A percentile compares a stretch with the other conserved stretches of the same genome.
Conservation (phyloP, 768 basidiomycete genomes). For the Boletus reticulatus region DNA sequence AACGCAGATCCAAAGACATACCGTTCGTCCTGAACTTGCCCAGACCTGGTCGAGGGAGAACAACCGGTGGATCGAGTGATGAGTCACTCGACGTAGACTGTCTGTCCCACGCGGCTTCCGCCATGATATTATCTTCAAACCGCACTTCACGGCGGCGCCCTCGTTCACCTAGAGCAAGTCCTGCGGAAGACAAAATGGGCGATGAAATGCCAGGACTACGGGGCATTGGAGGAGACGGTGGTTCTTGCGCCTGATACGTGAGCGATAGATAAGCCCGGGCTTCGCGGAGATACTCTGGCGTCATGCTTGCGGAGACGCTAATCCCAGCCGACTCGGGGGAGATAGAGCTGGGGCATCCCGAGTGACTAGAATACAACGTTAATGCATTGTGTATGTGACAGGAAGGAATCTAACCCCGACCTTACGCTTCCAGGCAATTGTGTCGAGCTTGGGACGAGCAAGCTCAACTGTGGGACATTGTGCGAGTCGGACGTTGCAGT, state of each 20-base stretch:
- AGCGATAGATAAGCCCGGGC: slow-evolving; percentile 33
- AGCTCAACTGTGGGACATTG: slow-evolving; percentile 24
- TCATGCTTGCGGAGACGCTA: slow-evolving; percentile 28
- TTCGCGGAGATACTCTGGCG: slow-evolving; percentile 33
- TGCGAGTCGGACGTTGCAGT: slow-evolving; percentile 8
- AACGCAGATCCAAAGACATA: slow-evolving; percentile 1
- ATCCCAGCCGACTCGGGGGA: slow-evolving; percentile 35
- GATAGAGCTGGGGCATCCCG: slow-evolving; percentile 29
- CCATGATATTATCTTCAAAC: slow-evolving; percentile 33
- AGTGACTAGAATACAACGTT: slow-evolving; percentile 16
- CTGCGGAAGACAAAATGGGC: slow-evolving; percentile 29
- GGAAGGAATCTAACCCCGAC: slow-evolving; percentile 6
- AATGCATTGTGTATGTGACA: neutral
- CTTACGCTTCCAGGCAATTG: slow-evolving; percentile 11
- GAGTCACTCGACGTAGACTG: slow-evolving; percentile 31
- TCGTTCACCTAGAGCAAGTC: slow-evolving; percentile 26
- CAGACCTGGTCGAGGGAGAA: slow-evolving; percentile 12
- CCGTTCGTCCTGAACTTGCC: slow-evolving; percentile 19
- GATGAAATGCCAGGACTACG: slow-evolving; percentile 26
- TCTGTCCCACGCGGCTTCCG: slow-evolving; percentile 29
- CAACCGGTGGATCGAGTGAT: slow-evolving; percentile 24
- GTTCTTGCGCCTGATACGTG: slow-evolving; percentile 21
- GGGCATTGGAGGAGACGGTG: slow-evolving; percentile 6
- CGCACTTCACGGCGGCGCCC: slow-evolving; percentile 33
- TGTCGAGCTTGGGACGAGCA: slow-evolving; percentile 25